Evolutionary conservation across 192 early-diverging fungal genomes (phyloP), one percentile per base, ranked within the genome.

Genomic region (Backusella tuberculispora): DNA sequence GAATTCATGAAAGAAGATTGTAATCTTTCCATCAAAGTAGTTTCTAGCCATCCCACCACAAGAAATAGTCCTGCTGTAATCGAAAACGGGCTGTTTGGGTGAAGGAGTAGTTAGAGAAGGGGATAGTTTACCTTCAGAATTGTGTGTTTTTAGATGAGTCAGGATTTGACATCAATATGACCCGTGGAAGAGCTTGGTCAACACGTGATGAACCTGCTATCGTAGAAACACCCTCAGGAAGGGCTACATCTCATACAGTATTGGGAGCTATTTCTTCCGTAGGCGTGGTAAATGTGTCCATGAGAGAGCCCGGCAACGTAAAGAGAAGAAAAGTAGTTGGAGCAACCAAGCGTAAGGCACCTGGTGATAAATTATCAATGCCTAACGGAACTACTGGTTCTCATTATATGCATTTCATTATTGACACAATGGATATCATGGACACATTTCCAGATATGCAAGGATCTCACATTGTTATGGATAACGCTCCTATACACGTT

Each of bases 391-490:
- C 66, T 67, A 67, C 66, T 13, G 66, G 66, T 2, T 41, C 26
- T 38, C 66, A 67, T 67, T 67, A 41, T 43, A 24, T 67, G 21
- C 34, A 43, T 67, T 67, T 67, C n/a, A 43, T 67, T 38, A 67
- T n/a, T 38, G 41, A 67, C 37, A 67, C 26, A n/a, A 67, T 67
- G 66, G 29, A 64, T 64, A 67, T 38, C 37, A 67, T 67, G 66
- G 66, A 67, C 37, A 38, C 21, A 40, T 43, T 38, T 12, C 66
- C 66, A 43, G 66, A 67, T 43, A 72, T 66, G 76, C 66, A 74
- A 72, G 72, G 43, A 63, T 50, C 50, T 21, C 48, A 76, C 37
- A 26, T 78, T 34, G 72, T 78, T 4, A 78, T 78, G 67, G 71
- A 78, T 41, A 69, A 69, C 37, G 40, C 72, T 21, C 73, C 69